Evolutionary conservation across 441 rosid genomes (phyloP).

Genomic region (Populus tomentosa): DNA sequence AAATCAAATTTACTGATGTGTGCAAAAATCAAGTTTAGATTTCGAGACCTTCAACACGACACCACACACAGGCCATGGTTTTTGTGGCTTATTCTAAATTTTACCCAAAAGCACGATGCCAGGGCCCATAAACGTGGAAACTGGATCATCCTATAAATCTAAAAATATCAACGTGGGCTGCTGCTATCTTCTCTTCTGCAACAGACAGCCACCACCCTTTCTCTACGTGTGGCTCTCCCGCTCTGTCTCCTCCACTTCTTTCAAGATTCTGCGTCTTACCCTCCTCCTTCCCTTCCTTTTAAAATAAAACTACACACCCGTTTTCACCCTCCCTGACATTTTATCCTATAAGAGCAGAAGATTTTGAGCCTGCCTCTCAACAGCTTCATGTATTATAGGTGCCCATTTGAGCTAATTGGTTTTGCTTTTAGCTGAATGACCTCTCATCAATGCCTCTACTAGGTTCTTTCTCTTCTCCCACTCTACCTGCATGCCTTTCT

Average conservation of each 20-base stretch:
- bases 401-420: slow-evolving; percentile 3
- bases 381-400: background rate
- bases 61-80: background rate
- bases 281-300: background rate
- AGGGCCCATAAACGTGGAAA: background rate
- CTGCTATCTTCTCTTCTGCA: slow-evolving; percentile 7
- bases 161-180: background rate
- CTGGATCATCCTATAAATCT: background rate
- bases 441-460: slow-evolving; percentile 56
- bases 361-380: background rate
- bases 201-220: background rate
- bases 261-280: background rate
- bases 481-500: background rate
- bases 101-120: background rate
- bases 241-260: background rate
- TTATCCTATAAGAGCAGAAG: background rate
- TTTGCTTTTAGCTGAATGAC: slow-evolving; percentile 39
- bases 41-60: no score
- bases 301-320: background rate
- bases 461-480: slow-evolving; percentile 26
- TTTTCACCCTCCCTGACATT: background rate
- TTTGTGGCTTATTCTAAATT: background rate
- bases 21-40: no score
- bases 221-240: slow-evolving; percentile 9
- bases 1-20: no score